These are phyloP conservation scores for Neurospora tetraspora DNA, from an alignment of 495 filamentous ascomycete genomes.

Conservation along the genomic window DNA sequence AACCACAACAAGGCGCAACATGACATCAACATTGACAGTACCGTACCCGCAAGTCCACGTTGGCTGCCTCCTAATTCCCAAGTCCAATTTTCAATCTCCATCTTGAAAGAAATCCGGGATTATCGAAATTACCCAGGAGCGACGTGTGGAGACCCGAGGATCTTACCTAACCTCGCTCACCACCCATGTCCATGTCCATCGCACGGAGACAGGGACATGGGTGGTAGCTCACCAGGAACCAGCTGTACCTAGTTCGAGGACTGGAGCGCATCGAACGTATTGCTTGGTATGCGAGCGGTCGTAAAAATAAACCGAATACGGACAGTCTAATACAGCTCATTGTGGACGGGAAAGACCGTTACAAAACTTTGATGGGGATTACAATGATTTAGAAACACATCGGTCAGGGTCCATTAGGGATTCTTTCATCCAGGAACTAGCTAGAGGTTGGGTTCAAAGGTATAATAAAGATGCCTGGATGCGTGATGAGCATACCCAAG, in stretches of 20 bases:
- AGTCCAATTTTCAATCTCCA: not conserved
- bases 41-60: not conserved
- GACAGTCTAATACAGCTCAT: too few relatives aligned
- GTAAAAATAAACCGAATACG: too few relatives aligned
- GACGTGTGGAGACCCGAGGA: not conserved
- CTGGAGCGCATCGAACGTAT: not conserved
- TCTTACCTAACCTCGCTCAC: not conserved
- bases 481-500: too few relatives aligned
- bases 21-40: not conserved
- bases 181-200: not conserved
- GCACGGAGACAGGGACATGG: not conserved
- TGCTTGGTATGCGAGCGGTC: too few relatives aligned
- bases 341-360: too few relatives aligned
- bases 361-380: too few relatives aligned
- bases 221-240: not conserved
- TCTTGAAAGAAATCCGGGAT: not conserved
- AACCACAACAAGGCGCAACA: not conserved
- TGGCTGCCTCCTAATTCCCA: not conserved
- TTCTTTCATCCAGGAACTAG: too few relatives aligned
- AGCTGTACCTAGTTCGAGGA: too few relatives aligned
- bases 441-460: too few relatives aligned
- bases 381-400: too few relatives aligned
- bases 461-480: too few relatives aligned
- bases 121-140: not conserved
- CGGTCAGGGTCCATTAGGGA: too few relatives aligned